Evolutionary conservation across 1,284 basidiomycete genomes (phyloP), one percentile per base, ranked within the genome.

Genomic region (Taiwanofungus camphoratus): DNA sequence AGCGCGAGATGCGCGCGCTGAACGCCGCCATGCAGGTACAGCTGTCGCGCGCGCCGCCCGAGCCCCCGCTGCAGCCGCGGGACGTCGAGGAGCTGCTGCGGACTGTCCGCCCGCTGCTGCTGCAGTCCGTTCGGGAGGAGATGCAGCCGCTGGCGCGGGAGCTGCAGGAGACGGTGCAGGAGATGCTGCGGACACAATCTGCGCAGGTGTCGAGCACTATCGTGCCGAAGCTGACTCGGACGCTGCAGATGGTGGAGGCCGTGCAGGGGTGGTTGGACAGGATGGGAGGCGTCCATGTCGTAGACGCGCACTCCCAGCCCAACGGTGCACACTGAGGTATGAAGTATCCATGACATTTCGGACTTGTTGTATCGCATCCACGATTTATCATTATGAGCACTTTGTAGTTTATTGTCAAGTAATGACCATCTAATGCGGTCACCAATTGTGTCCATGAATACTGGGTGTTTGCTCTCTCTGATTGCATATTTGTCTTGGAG

Each of bases 1-100:
- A 45, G 12, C 35, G 19, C n/a, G 56, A 48, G 42, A 63, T 71
- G 13, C 54, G 57, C 3, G 67, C 73, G 0, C 59, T 79, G 20
- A 60, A 60, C 12, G 62, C 60, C 12, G 70, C 73, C 6, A 46
- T 74, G 3, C 57, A 61, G 21, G 65, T 66, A 20, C 66, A 64
- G 42, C 58, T 67, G 8, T 54, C 63, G 19, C 60, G 59, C 41
- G 54, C 62, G 9, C 52, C 60, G 29, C 43, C 55, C 12, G 31
- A 48, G 9, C 51, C 58, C 4, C 48, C 57, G 27, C 53, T 63
- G 15, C 61, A 68, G 1, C 60, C 71, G 4, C 46, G 62, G 0
- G n/a, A n/a, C n/a, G n/a, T n/a, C n/a, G n/a, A n/a, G n/a, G 63
- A 69, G 39, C 59, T 79, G 42, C 40, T 73, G 7, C 53, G 66